A percentile compares a stretch with the other conserved stretches of the same genome.
These are phyloP conservation scores for Thecaphora thlaspeos DNA, from an alignment of 1,284 basidiomycete species.

Conservation along the genomic window DNA sequence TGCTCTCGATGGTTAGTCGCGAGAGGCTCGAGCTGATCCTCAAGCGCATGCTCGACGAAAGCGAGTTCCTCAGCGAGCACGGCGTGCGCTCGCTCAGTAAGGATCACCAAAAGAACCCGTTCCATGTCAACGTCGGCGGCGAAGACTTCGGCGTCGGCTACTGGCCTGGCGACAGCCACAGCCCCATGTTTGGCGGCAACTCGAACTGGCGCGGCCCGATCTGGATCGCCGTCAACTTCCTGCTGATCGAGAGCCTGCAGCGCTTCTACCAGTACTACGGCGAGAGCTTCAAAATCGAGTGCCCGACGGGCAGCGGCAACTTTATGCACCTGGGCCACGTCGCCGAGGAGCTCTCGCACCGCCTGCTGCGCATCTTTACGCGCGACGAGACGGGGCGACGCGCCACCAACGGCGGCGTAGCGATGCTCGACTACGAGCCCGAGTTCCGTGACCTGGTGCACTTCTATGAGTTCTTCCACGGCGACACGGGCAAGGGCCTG, in stretches of 20 bases:
- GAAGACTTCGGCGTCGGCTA: slow-evolving; percentile 88
- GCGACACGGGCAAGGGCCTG: slow-evolving; percentile 77
- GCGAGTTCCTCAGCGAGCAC: slow-evolving; percentile 88
- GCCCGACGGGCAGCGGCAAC: slow-evolving; percentile 90
- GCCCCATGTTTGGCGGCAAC: slow-evolving; percentile 98
- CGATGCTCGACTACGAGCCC: slow-evolving; percentile 85
- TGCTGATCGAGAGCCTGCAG: slow-evolving; percentile 83
- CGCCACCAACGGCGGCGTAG: slow-evolving; percentile 86
- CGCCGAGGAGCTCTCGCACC: slow-evolving; percentile 94
- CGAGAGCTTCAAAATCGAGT: slow-evolving; percentile 69
- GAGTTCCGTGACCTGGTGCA: slow-evolving; percentile 93
- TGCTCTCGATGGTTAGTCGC: slow-evolving; percentile 87
- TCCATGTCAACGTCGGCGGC: slow-evolving; percentile 89
- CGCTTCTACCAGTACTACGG: slow-evolving; percentile 71
- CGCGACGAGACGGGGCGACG: slow-evolving; percentile 80
- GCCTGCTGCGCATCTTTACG: slow-evolving; percentile 93
- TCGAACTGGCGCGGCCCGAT: slow-evolving; percentile 81
- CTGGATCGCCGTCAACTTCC: slow-evolving; percentile 90
- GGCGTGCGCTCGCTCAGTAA: slow-evolving; percentile 85
- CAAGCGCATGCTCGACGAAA: slow-evolving; percentile 85
- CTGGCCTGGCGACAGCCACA: slow-evolving; percentile 95
- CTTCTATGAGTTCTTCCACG: slow-evolving; percentile 98
- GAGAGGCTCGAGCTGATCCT: slow-evolving; percentile 83
- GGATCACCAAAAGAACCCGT: slow-evolving; percentile 85
- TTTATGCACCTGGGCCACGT: slow-evolving; percentile 88